A percentile compares a stretch with the other conserved stretches of the same genome.
Evolutionary conservation across 139 green algal genomes (phyloP).

Genomic region (Asterochloris sp.): DNA sequence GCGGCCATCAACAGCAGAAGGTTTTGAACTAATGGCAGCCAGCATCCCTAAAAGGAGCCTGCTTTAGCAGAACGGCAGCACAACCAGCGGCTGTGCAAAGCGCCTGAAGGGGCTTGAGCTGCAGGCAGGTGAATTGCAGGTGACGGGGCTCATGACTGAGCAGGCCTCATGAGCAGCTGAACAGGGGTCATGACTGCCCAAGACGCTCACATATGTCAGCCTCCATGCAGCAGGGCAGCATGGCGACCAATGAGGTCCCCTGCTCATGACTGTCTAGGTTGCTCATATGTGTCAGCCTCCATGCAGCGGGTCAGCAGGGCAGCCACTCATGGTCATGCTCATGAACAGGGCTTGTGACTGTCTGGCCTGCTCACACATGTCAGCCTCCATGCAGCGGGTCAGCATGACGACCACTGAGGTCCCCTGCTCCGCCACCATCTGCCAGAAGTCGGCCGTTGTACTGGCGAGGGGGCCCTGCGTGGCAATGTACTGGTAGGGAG

Average conservation of each 20-base stretch:
- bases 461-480: constrained; percentile 50
- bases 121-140: too few relatives aligned
- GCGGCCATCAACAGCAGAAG: too few relatives aligned
- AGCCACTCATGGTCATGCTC: constrained; percentile 18
- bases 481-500: constrained; percentile 31
- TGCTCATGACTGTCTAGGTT: constrained; percentile 22
- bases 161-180: too few relatives aligned
- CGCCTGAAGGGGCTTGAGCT: too few relatives aligned
- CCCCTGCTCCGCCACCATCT: constrained; percentile 49
- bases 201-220: too few relatives aligned
- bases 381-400: constrained; percentile 32
- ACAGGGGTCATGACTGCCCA: too few relatives aligned
- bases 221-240: constrained; percentile 44
- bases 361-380: background rate
- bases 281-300: background rate
- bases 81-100: too few relatives aligned
- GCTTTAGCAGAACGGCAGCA: too few relatives aligned
- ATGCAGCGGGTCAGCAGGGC: constrained; percentile 52
- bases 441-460: constrained; percentile 61
- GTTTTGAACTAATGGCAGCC: too few relatives aligned
- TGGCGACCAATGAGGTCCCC: constrained; percentile 37
- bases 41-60: too few relatives aligned
- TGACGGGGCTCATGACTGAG: too few relatives aligned
- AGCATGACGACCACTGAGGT: constrained; percentile 54
- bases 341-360: too few relatives aligned